These are phyloP conservation scores for Schwanniomyces sp. DNA, from an alignment of 805 yeast species.

Conservation along the genomic window DNA sequence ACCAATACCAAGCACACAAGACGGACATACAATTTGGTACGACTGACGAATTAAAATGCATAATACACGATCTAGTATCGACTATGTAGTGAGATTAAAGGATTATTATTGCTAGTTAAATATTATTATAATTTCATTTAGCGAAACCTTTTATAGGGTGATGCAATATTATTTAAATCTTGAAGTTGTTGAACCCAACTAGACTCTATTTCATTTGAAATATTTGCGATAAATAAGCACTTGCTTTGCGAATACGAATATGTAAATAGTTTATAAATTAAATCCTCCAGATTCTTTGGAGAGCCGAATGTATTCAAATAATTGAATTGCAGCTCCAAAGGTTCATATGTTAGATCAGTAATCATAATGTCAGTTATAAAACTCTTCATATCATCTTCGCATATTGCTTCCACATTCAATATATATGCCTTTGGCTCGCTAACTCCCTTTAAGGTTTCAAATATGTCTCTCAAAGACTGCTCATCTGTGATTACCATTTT, in stretches of 20 bases:
- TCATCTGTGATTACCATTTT: constrained; percentile 14
- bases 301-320: neutral
- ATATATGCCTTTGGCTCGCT: constrained; percentile 2
- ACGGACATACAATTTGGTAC: constrained; percentile 49
- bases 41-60: constrained; percentile 69
- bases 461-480: constrained; percentile 5
- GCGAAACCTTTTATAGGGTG: constrained; percentile 13
- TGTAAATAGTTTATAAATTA: constrained; percentile 1
- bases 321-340: neutral
- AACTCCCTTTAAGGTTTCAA: neutral
- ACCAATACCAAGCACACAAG: neutral
- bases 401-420: constrained; percentile 10
- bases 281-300: neutral
- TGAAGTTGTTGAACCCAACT: constrained; percentile 6
- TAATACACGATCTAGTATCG: constrained; percentile 64
- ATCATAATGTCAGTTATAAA: constrained; percentile 12
- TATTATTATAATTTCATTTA: neutral
- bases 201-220: constrained; percentile 11
- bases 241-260: constrained; percentile 27
- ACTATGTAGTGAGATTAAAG: constrained; percentile 17
- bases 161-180: constrained; percentile 7
- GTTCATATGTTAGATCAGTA: constrained; percentile 7
- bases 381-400: constrained; percentile 1
- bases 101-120: neutral
- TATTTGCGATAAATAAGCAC: constrained; percentile 30